Percentiles rank a stretch among this genome's conserved stretches.
Evolutionary conservation across 2,329 filamentous ascomycete genomes (phyloP).

Genomic region (Ascomycota sp.): DNA sequence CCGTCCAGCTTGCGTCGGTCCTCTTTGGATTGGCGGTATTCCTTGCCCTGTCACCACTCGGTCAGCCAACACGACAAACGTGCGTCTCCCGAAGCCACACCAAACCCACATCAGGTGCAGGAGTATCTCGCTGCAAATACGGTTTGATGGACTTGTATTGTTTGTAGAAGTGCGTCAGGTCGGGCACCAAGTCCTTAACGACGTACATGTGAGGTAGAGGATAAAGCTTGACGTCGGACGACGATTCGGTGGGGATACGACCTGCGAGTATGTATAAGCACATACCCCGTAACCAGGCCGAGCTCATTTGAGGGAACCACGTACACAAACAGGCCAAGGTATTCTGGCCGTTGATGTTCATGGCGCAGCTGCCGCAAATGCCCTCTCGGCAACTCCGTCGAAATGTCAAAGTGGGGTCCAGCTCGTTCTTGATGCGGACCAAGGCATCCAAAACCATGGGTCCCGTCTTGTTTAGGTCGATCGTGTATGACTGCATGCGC

Average conservation of each 20-base stretch:
- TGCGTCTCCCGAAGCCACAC: too few species aligned
- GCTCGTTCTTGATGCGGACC: conserved; percentile 96
- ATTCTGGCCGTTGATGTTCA: conserved; percentile 99
- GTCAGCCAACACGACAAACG: conserved; percentile 1
- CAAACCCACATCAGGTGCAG: conserved; percentile 52
- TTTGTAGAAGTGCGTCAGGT: conserved; percentile 98
- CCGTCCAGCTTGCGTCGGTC: conserved; percentile 94
- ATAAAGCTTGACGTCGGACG: conserved; percentile 78
- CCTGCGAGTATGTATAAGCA: conserved; percentile 29
- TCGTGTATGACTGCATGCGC: conserved; percentile 77
- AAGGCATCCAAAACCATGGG: conserved; percentile 95
- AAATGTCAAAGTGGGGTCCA: conserved; percentile 92
- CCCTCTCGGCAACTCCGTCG: conserved; percentile 89
- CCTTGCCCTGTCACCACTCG: conserved; percentile 43
- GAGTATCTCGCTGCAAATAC: conserved; percentile 79
- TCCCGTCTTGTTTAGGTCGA: conserved; percentile 96
- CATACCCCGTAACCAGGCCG: not conserved
- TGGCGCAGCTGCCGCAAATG: conserved; percentile 94
- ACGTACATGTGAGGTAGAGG: conserved; percentile 96
- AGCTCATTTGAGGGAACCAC: conserved; percentile 14
- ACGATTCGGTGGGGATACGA: conserved; percentile 71
- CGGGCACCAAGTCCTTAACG: conserved; percentile 94
- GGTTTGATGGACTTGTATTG: conserved; percentile 99
- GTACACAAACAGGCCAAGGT: conserved; percentile 91
- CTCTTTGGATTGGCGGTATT: conserved; percentile 73